phyloP scores from a whole-genome alignment of 495 filamentous ascomycete genomes.

The Haplographium delicatum region DNA sequence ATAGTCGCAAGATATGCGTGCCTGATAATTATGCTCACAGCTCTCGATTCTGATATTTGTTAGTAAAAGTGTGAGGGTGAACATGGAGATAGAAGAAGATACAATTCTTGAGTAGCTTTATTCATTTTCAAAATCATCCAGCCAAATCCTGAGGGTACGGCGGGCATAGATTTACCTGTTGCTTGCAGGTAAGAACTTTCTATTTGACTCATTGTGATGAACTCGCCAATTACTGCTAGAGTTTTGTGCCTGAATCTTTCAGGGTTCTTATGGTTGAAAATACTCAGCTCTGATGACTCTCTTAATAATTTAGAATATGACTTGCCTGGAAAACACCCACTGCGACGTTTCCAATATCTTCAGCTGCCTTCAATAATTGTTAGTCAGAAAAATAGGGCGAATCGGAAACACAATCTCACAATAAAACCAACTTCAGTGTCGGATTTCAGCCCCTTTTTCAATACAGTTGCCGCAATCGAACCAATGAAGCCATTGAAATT shows the following conservation, averaged over 20 bases:
- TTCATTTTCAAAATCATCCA: constrained; percentile 24
- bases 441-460: constrained; percentile 25
- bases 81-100: background rate
- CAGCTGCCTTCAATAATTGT: constrained; percentile 21
- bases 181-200: constrained; percentile 20
- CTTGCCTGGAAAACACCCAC: constrained; percentile 30
- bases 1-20: constrained; percentile 19
- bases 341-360: constrained; percentile 36
- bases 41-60: constrained; percentile 23
- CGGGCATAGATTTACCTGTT: constrained; percentile 24
- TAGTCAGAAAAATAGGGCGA: background rate
- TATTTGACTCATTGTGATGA: constrained; percentile 26
- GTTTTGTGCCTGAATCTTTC: constrained; percentile 25
- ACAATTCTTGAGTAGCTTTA: constrained; percentile 21
- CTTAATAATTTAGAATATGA: background rate
- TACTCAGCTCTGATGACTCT: background rate
- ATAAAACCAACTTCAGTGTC: constrained; percentile 28
- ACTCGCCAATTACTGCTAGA: constrained; percentile 23
- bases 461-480: constrained; percentile 19
- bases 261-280: constrained; percentile 22
- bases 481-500: constrained; percentile 31
- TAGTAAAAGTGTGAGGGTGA: background rate
- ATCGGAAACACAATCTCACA: constrained; percentile 14
- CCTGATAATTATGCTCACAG: constrained; percentile 23
- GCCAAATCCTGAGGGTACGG: constrained; percentile 20